Conservation (phyloP, 2,329 filamentous ascomycete genomes). For the Biscogniauxia mediterranea region DNA sequence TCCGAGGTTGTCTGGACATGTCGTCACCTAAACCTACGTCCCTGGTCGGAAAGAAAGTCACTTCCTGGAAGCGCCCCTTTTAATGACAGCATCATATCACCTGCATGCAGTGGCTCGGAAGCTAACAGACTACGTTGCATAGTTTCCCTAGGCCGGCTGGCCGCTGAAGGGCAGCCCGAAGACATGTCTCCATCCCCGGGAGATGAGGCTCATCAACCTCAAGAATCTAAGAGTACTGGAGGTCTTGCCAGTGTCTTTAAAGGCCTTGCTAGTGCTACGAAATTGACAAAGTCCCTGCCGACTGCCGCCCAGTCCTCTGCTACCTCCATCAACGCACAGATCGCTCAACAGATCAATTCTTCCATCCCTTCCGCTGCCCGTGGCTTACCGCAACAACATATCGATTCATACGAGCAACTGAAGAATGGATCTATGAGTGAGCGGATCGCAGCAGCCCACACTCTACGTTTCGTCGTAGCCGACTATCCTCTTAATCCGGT, state of each 20-base stretch:
- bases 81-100: slow-evolving; percentile 1
- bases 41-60: no score
- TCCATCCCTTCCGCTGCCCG: slow-evolving; percentile 36
- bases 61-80: no score
- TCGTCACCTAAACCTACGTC: no score
- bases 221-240: slow-evolving; percentile 52
- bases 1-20: no score
- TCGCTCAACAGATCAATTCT: slow-evolving; percentile 46
- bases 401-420: slow-evolving; percentile 54
- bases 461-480: slow-evolving; percentile 54
- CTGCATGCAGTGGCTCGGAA: slow-evolving; percentile 7
- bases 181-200: slow-evolving; percentile 60
- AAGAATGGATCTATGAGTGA: slow-evolving; percentile 52
- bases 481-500: slow-evolving; percentile 58
- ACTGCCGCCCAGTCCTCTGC: slow-evolving; percentile 41
- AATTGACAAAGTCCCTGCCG: slow-evolving; percentile 50
- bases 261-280: slow-evolving; percentile 54
- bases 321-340: slow-evolving; percentile 35
- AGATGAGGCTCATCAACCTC: slow-evolving; percentile 53
- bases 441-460: slow-evolving; percentile 55
- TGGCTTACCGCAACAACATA: slow-evolving; percentile 50
- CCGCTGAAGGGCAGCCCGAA: slow-evolving; percentile 37
- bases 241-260: slow-evolving; percentile 64
- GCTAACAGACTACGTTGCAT: slow-evolving; percentile 44
- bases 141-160: slow-evolving; percentile 44